Conservation (phyloP, 2,329 filamentous ascomycete species). For the Dactylellina leptospora region DNA sequence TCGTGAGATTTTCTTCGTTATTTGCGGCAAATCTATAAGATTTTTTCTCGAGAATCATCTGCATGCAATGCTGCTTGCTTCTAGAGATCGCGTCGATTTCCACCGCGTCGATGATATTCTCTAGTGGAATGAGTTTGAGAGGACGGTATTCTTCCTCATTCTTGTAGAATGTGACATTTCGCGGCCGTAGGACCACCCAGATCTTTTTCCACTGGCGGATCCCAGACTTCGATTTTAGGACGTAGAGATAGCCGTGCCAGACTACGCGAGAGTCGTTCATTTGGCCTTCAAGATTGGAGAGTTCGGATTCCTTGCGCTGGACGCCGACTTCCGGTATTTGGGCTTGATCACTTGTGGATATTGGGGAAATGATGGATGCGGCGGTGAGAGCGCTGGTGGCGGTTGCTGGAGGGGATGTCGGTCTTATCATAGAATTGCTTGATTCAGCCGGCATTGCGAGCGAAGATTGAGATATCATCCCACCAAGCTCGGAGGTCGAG, state of each 20-base stretch:
- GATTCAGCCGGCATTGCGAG: constrained; percentile 52
- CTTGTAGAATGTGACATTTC: constrained; percentile 89
- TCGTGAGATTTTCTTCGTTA: constrained; percentile 82
- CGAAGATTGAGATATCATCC: constrained; percentile 57
- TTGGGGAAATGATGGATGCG: constrained; percentile 45
- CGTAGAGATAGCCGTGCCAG: constrained; percentile 89
- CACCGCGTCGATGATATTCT: constrained; percentile 84
- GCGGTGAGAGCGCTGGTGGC: constrained; percentile 43
- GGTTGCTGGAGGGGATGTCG: constrained; percentile 41
- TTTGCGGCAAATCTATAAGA: constrained; percentile 78
- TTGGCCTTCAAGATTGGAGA: constrained; percentile 56
- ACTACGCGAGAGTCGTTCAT: constrained; percentile 78
- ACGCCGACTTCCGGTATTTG: constrained; percentile 53
- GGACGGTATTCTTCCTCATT: constrained; percentile 89
- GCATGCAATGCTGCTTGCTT: constrained; percentile 85
- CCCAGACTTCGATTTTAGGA: constrained; percentile 81
- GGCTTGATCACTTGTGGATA: constrained; percentile 31
- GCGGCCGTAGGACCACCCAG: constrained; percentile 88
- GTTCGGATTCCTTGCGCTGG: constrained; percentile 57
- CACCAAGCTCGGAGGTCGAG: constrained; percentile 56
- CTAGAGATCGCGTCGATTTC: constrained; percentile 88
- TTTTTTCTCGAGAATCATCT: constrained; percentile 93
- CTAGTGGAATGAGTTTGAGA: constrained; percentile 79
- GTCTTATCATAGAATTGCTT: constrained; percentile 23
- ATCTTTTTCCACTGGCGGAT: constrained; percentile 93